phyloP scores from a whole-genome alignment of 1,284 basidiomycete species.

The Wolfiporia cocos region DNA sequence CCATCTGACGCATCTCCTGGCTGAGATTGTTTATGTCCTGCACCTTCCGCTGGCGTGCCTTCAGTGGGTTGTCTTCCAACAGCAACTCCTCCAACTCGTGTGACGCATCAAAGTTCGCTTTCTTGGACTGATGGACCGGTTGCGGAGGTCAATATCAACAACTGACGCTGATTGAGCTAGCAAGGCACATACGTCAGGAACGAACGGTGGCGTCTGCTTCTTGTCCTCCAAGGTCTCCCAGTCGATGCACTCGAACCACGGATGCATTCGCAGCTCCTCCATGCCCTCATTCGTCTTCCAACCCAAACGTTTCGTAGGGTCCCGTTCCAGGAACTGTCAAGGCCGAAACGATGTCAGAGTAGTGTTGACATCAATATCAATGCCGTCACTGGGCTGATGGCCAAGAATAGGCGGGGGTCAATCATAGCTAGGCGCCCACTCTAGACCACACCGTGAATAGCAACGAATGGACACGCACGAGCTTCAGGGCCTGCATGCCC shows the following conservation, averaged over 20 bases:
- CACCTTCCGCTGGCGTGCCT: constrained; percentile 88
- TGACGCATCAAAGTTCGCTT: constrained; percentile 99
- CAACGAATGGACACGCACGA: constrained; percentile 38
- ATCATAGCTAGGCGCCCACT: neutral
- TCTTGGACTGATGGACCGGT: constrained; percentile 76
- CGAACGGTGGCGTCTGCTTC: constrained; percentile 78
- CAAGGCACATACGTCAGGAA: constrained; percentile 73
- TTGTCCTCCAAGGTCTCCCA: constrained; percentile 86
- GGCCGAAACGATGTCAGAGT: constrained; percentile 5
- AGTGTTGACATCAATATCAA: constrained; percentile 3
- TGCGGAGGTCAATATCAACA: too few relatives aligned
- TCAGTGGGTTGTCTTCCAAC: constrained; percentile 95
- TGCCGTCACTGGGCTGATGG: neutral
- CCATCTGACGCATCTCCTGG: constrained; percentile 94
- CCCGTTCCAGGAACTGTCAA: constrained; percentile 87
- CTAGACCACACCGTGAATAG: constrained; percentile 1
- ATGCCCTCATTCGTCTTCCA: constrained; percentile 77
- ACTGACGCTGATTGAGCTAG: too few relatives aligned
- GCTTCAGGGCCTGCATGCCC: constrained; percentile 63
- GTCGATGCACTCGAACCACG: constrained; percentile 85
- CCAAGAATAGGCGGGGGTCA: constrained; percentile 1
- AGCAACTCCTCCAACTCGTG: constrained; percentile 96
- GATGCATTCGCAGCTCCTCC: constrained; percentile 72
- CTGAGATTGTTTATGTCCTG: constrained; percentile 79
- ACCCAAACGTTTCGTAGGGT: constrained; percentile 75